A percentile compares a stretch with the other conserved stretches of the same genome.
Conservation (phyloP, 306 rosid species). For the Quercus gilva region DNA sequence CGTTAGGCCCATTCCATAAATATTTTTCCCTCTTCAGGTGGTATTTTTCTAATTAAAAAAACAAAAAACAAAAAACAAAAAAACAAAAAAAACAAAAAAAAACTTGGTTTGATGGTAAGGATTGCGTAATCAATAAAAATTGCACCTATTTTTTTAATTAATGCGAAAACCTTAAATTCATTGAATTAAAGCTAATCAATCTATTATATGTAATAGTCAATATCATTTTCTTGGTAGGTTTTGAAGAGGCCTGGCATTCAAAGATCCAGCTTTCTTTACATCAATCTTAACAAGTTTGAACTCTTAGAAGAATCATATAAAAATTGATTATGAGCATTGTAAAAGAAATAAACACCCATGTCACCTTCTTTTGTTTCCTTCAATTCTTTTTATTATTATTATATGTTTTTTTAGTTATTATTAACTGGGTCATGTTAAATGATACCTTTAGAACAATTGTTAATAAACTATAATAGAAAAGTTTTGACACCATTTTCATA, state of each 20-base stretch:
- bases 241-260: slow-evolving; percentile 34
- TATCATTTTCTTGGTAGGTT: slow-evolving; percentile 78
- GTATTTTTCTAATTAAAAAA: not conserved
- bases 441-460: too few species aligned
- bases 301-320: slow-evolving; percentile 14
- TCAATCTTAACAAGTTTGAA: slow-evolving; percentile 53
- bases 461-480: too few species aligned
- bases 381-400: not conserved
- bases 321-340: slow-evolving; percentile 1
- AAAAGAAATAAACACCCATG: slow-evolving; percentile 10
- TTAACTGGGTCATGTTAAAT: not conserved
- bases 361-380: not conserved
- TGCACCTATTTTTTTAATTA: slow-evolving; percentile 7
- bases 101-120: not conserved
- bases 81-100: not conserved
- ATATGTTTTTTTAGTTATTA: not conserved
- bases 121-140: slow-evolving; percentile 1
- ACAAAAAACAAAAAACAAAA: too few species aligned
- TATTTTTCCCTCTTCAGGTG: too few species aligned
- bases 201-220: slow-evolving; percentile 19
- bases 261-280: slow-evolving; percentile 44
- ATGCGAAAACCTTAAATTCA: slow-evolving; percentile 14
- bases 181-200: slow-evolving; percentile 42
- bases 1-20: too few species aligned
- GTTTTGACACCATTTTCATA: too few species aligned